Conservation (phyloP, 495 filamentous ascomycete species). For the Glarea lozoyensis region DNA sequence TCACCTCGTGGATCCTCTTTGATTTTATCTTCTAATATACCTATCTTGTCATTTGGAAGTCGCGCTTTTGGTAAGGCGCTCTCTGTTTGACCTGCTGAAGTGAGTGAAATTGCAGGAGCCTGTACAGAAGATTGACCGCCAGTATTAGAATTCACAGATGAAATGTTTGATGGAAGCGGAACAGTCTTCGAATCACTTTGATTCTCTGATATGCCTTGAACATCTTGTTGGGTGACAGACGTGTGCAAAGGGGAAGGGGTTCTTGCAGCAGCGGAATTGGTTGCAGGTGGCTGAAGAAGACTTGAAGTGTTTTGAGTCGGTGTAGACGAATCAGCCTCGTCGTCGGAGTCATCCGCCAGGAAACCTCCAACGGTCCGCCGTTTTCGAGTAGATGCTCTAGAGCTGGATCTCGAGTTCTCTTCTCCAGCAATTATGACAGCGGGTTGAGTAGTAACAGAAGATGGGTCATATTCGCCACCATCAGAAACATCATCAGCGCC, state of each 20-base stretch:
- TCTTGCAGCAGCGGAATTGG: conserved; percentile 12
- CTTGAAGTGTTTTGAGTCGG: conserved; percentile 3
- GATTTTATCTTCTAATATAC: conserved; percentile 82
- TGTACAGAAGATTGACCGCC: conserved; percentile 24
- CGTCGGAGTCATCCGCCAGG: conserved; percentile 65
- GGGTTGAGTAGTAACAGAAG: conserved; percentile 15
- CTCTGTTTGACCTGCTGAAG: conserved; percentile 12
- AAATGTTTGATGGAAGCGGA: conserved; percentile 34
- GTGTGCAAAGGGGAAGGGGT: conserved; percentile 20
- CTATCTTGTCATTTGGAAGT: conserved; percentile 27
- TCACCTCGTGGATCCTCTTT: conserved; percentile 87
- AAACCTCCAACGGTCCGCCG: conserved; percentile 71
- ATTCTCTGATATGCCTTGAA: conserved; percentile 42
- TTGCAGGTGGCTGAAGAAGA: conserved; percentile 9
- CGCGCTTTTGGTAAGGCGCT: conserved; percentile 19
- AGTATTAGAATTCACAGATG: conserved; percentile 36
- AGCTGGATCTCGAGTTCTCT: conserved; percentile 29
- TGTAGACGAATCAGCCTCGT: conserved; percentile 30
- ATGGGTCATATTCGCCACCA: conserved; percentile 40
- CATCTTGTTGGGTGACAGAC: conserved; percentile 16
- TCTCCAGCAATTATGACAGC: conserved; percentile 24
- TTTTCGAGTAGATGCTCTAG: conserved; percentile 38
- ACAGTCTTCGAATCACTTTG: conserved; percentile 45
- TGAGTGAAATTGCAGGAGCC: conserved; percentile 32
- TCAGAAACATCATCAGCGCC: conserved; percentile 29